These are phyloP conservation scores for Aspergillus udagawae DNA, from an alignment of 2,329 filamentous ascomycete species.

Conservation along the genomic window DNA sequence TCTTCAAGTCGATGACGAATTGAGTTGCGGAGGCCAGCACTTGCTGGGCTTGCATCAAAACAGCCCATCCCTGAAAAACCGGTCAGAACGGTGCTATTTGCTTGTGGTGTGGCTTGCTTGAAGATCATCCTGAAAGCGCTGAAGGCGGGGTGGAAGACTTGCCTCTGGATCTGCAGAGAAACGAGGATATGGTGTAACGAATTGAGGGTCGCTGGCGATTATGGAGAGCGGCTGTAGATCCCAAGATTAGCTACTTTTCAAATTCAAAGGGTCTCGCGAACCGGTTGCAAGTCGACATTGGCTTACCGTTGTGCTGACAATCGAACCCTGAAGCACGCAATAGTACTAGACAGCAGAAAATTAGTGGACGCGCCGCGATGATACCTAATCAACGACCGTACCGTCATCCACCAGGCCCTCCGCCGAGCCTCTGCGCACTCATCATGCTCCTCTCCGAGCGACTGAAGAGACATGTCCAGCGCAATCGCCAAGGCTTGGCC, in stretches of 20 bases:
- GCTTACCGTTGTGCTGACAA: conserved; percentile 42
- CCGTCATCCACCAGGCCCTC: conserved; percentile 48
- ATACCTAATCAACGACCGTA: conserved; percentile 17
- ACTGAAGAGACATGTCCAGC: conserved; percentile 42
- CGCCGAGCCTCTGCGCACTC: conserved; percentile 39
- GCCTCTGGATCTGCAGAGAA: conserved; percentile 41
- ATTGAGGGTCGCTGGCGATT: conserved; percentile 41
- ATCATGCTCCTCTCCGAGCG: conserved; percentile 29
- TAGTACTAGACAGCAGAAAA: conserved; percentile 34
- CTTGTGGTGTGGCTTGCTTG: background rate
- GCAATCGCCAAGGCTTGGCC: conserved; percentile 42
- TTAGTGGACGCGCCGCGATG: background rate
- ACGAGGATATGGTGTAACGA: conserved; percentile 39
- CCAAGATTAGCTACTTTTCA: conserved; percentile 9
- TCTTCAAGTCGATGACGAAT: conserved; percentile 40
- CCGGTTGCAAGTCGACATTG: background rate
- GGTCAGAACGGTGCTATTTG: conserved; percentile 10
- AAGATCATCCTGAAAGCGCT: background rate
- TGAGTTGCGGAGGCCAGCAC: conserved; percentile 40
- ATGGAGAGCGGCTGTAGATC: conserved; percentile 39
- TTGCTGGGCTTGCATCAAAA: conserved; percentile 42
- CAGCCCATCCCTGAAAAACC: conserved; percentile 36
- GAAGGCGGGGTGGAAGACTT: conserved; percentile 7
- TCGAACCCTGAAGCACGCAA: conserved; percentile 42
- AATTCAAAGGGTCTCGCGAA: background rate